phyloP scores from a whole-genome alignment of 2,329 filamentous ascomycete species.

The Blastomyces percursus region DNA sequence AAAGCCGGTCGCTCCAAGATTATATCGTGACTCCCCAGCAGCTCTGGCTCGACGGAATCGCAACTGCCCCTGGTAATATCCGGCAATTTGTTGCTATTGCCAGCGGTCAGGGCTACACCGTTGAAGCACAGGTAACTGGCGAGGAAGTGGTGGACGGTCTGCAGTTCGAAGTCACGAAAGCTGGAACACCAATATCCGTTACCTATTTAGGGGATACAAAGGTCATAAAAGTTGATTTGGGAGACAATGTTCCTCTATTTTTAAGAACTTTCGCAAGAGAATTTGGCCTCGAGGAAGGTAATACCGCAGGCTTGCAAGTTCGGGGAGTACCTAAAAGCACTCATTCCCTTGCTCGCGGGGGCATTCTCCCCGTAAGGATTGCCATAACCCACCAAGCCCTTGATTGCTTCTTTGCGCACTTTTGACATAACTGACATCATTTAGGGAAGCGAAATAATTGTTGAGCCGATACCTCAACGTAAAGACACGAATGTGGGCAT shows the following conservation, averaged over 20 bases:
- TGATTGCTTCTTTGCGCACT: not conserved
- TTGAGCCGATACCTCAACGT: not conserved
- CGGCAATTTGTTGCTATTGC: constrained; percentile 42
- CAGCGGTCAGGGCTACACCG: constrained; percentile 32
- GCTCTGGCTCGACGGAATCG: constrained; percentile 36
- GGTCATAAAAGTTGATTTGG: not conserved
- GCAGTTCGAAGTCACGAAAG: constrained; percentile 36
- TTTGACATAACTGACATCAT: not conserved
- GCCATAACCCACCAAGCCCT: not conserved
- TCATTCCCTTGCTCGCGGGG: not conserved
- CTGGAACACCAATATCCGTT: not conserved
- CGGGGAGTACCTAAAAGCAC: not conserved
- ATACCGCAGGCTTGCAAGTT: not conserved
- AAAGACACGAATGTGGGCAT: not conserved
- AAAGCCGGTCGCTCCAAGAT: constrained; percentile 27
- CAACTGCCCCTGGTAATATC: constrained; percentile 25
- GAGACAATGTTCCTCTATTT: not conserved
- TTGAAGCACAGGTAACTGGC: constrained; percentile 39
- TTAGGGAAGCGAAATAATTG: not conserved
- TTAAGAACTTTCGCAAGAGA: not conserved
- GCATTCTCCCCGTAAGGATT: not conserved
- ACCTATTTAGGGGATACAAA: not conserved
- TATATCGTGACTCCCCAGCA: constrained; percentile 35
- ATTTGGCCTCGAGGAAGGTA: not conserved
- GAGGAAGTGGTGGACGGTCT: constrained; percentile 33